A percentile compares a stretch with the other conserved stretches of the same genome.
These are phyloP conservation scores for Insectozyma bohioensis DNA, from an alignment of 1,139 yeast genomes.

Conservation along the genomic window DNA sequence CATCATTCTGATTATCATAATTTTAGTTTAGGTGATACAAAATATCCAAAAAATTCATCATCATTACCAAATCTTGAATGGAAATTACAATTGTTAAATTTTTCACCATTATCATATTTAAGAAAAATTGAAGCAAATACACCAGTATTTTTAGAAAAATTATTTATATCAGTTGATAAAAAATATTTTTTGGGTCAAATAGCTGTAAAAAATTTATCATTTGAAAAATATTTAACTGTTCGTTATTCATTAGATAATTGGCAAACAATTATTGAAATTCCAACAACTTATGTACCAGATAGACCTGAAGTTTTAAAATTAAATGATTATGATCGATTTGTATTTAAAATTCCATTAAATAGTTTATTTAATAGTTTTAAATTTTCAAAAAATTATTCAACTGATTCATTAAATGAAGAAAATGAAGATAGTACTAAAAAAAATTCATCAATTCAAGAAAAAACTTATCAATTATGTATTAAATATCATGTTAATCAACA, in stretches of 20 bases:
- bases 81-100: constrained; percentile 52
- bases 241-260: constrained; percentile 72
- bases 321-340: constrained; percentile 57
- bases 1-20: constrained; percentile 19
- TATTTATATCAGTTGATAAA: constrained; percentile 59
- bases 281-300: constrained; percentile 63
- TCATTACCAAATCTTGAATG: constrained; percentile 33
- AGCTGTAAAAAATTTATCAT: constrained; percentile 70
- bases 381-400: constrained; percentile 13
- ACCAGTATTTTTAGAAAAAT: constrained; percentile 63
- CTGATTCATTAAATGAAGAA: constrained; percentile 11
- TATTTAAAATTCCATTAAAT: constrained; percentile 53
- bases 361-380: constrained; percentile 33
- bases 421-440: constrained; percentile 3
- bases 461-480: constrained; percentile 52
- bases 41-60: constrained; percentile 19
- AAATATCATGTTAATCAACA: constrained; percentile 48
- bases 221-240: constrained; percentile 59
- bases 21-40: constrained; percentile 21
- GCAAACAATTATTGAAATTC: constrained; percentile 70
- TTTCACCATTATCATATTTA: constrained; percentile 40
- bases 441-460: constrained; percentile 16
- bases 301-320: constrained; percentile 51
- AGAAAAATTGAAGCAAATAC: constrained; percentile 34
- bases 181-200: constrained; percentile 65